A percentile compares a stretch with the other conserved stretches of the same genome.
phyloP scores from a whole-genome alignment of 2,329 filamentous ascomycete species.

The Myriosclerotinia duriaeana region DNA sequence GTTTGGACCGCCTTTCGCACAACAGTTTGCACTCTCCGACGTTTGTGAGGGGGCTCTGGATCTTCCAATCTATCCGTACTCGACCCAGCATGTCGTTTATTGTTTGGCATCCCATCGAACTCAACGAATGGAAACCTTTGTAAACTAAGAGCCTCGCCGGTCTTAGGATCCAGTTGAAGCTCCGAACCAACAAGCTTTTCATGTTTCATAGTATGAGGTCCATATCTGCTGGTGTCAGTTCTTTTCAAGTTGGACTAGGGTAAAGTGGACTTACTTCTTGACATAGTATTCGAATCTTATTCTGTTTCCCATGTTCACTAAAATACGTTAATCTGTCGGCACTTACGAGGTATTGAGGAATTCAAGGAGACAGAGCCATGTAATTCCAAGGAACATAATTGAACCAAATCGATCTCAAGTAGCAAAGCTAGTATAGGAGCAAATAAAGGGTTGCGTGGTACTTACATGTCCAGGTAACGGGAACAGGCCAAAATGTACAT shows the following conservation, averaged over 20 bases:
- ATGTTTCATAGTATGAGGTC: background rate
- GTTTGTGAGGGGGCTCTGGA: background rate
- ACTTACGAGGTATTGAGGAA: background rate
- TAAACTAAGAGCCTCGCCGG: rapidly evolving
- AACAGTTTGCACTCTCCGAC: background rate
- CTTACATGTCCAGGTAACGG: constrained; percentile 5
- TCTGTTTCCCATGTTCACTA: constrained; percentile 8
- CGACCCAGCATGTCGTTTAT: no score
- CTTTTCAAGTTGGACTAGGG: background rate
- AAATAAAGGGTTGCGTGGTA: background rate
- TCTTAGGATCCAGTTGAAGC: background rate
- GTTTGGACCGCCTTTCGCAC: background rate
- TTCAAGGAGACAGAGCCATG: background rate
- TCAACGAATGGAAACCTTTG: background rate
- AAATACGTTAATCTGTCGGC: background rate
- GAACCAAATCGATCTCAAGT: background rate
- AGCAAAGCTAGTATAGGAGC: background rate
- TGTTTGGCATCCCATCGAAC: constrained; percentile 9
- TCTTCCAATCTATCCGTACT: background rate
- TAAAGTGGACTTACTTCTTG: constrained; percentile 2
- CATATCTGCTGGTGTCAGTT: constrained; percentile 2
- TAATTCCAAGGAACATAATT: background rate
- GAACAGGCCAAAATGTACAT: background rate
- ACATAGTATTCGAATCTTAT: background rate
- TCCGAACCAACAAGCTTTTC: background rate